Base-by-base conservation (phyloP, 2,329 filamentous ascomycete species). In the Aspergillus hortae region DNA sequence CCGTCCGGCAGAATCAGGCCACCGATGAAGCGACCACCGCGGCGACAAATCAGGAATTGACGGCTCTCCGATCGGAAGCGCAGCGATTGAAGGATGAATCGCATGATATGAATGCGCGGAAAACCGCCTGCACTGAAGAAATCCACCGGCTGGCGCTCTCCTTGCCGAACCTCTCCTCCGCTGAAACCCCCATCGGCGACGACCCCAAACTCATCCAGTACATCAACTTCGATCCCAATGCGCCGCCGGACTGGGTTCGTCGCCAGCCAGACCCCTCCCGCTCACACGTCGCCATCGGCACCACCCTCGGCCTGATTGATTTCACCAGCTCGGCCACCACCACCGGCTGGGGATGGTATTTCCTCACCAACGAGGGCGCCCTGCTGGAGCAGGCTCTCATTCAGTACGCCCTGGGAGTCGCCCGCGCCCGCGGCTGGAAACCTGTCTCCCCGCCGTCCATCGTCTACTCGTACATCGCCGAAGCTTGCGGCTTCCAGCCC, bases 321-420 rank as follows among this genome's bases (percentile, higher is more conserved):
- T 96, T 99, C 66, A 79, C 87, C 4, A 86, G 82, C 53, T 90
- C 91, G 4, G 87, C 87, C 2, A 85, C 82, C n/a, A 86, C 90
- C 1, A 89, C 87, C 3, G 94, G 94, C 35, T 99, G 92, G 92
- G 94, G 94, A 1, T 99, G 91, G 90, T 99, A 99, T 75, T 97
- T 91, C 72, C 83, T 99, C 10, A 78, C 90, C n/a, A 90, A 92
- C 66, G 92, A 95, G 65, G 94, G 86, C 7, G 92, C 92, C 0
- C 83, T 94, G 69, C 81, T 99, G n/a, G 94, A 99, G 73, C 92
- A 97, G 67, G 94, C 94, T 0, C 81, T 99, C 3, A 77, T 97
- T 11, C 87, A 92, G 68, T 96, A 95, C 69, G 87, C 94, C 0
- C 79, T 97, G 3, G 79, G 80, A 9, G 82, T 89, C 1, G 89